Evolutionary conservation across 768 basidiomycete species (phyloP), one percentile per base, ranked within the genome.

Genomic region (Rhodotorula paludigena): DNA sequence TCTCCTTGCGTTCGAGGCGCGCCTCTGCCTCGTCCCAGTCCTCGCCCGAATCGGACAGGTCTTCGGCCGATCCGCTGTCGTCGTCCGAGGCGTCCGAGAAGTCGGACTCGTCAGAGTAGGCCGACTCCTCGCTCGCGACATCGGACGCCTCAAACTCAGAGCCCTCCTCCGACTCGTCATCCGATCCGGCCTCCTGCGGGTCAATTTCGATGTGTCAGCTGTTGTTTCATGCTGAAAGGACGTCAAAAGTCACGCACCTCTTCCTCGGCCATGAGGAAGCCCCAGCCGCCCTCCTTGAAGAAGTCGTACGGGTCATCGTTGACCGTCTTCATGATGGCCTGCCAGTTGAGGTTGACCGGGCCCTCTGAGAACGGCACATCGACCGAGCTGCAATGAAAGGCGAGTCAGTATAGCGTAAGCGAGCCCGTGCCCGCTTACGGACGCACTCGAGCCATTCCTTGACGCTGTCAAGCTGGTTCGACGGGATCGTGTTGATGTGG

Each of bases 401-500:
- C 12, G 20, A 81, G 2, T 9, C 1, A 18, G n/a, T n/a, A n/a
- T n/a, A n/a, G n/a, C n/a, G n/a, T n/a, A n/a, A n/a, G n/a, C n/a
- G n/a, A n/a, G n/a, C n/a, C n/a, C n/a, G n/a, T n/a, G n/a, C n/a
- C n/a, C 25, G 8, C 16, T 15, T 7, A 45, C 7, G 51, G 51
- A 79, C 90, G 72, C 77, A 97, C 92, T 99, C 92, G 30, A 99
- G 84, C 96, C 96, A 99, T 76, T 96, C 93, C 80, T 97, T 98
- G 70, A 99, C 93, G 73, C 93, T 92, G 76, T 99, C 96, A 75
- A 98, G 85, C 74, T 91, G 88, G 3, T 85, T 80, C 63, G 85
- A 89, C 32, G 90, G 92, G 72, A 99, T 93, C 1, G 92, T 92
- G 77, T 99, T 98, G 81, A 98, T 91, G 75, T 98, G 96, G 16